Conservation (phyloP, 1,139 yeast genomes). For the Keqinozyma sinolaborantium region DNA sequence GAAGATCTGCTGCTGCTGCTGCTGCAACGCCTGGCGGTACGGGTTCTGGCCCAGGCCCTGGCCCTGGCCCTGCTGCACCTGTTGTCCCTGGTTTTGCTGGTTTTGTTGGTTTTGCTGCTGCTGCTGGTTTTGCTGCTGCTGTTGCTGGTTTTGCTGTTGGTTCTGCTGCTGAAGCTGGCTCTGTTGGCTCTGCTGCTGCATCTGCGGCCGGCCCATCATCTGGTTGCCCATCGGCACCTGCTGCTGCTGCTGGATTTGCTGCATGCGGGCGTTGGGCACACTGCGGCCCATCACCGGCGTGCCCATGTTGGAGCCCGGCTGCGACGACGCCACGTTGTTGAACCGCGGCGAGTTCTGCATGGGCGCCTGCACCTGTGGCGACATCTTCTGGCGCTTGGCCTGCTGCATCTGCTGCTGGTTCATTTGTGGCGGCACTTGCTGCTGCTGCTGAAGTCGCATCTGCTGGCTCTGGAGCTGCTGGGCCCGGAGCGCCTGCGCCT, state of each 20-base stretch:
- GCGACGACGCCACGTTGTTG: conserved; percentile 6
- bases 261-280: conserved; percentile 13
- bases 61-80: conserved; percentile 6
- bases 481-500: conserved; percentile 15
- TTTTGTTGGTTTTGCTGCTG: conserved; percentile 4
- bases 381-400: conserved; percentile 9
- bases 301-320: conserved; percentile 11
- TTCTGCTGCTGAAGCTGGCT: too few relatives aligned
- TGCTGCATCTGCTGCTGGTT: conserved; percentile 11
- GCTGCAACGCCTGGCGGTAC: conserved; percentile 25
- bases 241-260: conserved; percentile 24
- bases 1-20: conserved; percentile 47
- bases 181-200: conserved; percentile 21
- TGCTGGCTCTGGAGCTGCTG: conserved; percentile 19
- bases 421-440: conserved; percentile 13
- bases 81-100: conserved; percentile 5
- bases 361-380: conserved; percentile 21
- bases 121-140: conserved; percentile 16
- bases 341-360: conserved; percentile 8
- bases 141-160: conserved; percentile 11
- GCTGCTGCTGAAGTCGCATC: conserved; percentile 15
- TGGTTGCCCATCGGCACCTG: conserved; percentile 19
- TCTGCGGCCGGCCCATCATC: conserved; percentile 3
- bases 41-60: conserved; percentile 4
- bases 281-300: conserved; percentile 14